These are phyloP conservation scores for Arctium lappa DNA, from an alignment of 129 eudicot genomes.

Conservation along the genomic window DNA sequence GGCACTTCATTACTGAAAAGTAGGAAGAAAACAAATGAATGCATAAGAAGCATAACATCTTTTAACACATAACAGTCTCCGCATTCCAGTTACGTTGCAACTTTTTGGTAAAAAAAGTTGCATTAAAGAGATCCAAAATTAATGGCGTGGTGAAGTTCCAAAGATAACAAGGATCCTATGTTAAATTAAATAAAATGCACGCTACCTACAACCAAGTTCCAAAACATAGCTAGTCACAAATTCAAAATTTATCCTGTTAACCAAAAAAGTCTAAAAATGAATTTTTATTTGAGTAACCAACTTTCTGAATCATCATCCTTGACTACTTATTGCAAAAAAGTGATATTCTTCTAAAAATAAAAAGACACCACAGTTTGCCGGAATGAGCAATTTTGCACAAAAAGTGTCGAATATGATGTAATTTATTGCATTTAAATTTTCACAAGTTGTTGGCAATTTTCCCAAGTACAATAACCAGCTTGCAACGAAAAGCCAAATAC, in stretches of 20 bases:
- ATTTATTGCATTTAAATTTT: neutral
- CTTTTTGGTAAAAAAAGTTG: neutral
- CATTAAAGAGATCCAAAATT: neutral
- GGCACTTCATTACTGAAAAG: constrained; percentile 20
- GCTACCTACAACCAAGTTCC: neutral
- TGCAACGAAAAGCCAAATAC: neutral
- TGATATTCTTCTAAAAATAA: neutral
- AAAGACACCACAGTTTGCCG: neutral
- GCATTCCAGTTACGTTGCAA: neutral
- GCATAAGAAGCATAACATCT: neutral
- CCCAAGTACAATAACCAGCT: neutral
- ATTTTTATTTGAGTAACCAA: neutral
- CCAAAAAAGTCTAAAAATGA: neutral
- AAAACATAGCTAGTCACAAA: neutral
- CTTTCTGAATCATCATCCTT: too few species aligned
- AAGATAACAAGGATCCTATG: neutral
- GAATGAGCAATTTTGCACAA: neutral
- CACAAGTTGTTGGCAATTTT: neutral
- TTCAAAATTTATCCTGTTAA: neutral
- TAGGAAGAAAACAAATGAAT: neutral
- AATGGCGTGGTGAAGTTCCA: neutral
- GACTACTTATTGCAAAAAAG: neutral
- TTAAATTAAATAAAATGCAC: neutral
- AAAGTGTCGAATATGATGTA: neutral
- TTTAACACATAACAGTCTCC: too few species aligned